Evolutionary conservation across 495 filamentous ascomycete species (phyloP).

Genomic region (Haplographium delicatum): DNA sequence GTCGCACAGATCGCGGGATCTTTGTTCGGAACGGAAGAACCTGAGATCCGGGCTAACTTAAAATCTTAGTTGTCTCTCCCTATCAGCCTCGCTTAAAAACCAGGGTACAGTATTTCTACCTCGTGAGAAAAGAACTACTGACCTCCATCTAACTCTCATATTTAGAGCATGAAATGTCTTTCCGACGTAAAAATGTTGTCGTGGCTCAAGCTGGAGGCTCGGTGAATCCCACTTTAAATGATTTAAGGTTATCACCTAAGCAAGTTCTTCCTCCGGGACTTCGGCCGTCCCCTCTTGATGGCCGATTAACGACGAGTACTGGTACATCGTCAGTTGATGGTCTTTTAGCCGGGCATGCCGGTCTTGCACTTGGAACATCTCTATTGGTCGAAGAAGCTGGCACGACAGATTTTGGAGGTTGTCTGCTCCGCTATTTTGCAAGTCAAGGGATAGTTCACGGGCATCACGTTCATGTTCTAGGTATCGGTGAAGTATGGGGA

Average conservation of each 20-base stretch:
- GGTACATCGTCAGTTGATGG: conserved; percentile 80
- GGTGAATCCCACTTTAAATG: background rate
- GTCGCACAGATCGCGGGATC: no score
- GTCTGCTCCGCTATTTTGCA: conserved; percentile 81
- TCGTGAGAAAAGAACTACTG: no score
- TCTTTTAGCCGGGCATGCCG: conserved; percentile 83
- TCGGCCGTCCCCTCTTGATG: conserved; percentile 84
- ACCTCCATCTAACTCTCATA: no score
- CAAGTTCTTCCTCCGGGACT: conserved; percentile 55
- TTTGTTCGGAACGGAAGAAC: no score
- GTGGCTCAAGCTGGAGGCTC: conserved; percentile 40
- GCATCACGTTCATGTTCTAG: conserved; percentile 81
- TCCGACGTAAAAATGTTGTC: conserved; percentile 81
- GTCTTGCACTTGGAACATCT: conserved; percentile 74
- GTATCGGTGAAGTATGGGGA: conserved; percentile 72
- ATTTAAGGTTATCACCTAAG: conserved; percentile 22
- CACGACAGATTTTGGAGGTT: conserved; percentile 88
- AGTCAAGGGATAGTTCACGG: conserved; percentile 92
- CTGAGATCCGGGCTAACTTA: no score
- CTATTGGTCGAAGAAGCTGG: conserved; percentile 87
- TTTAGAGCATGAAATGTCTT: no score
- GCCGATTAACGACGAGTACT: conserved; percentile 84
- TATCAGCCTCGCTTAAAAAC: no score
- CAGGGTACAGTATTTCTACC: no score
- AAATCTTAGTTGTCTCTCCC: no score